Evolutionary conservation across 495 filamentous ascomycete species (phyloP), one percentile per base, ranked within the genome.

Genomic region (Annulohypoxylon moriforme): DNA sequence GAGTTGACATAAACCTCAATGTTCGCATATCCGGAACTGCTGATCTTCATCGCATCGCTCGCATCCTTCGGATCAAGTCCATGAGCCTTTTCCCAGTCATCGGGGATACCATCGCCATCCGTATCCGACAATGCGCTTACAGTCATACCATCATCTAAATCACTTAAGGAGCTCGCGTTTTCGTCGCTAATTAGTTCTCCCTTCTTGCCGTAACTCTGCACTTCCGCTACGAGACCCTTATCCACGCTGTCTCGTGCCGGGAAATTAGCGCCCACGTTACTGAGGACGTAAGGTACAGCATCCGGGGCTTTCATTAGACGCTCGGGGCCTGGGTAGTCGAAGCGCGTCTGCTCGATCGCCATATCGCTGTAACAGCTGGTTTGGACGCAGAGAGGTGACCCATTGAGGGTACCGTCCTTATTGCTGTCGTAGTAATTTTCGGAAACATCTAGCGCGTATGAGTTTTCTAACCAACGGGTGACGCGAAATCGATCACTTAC

Each of bases 391-490:
- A 81, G 75, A 0, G 74, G 31, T 36, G 78, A 75, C 18, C 77
- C 64, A 63, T 80, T 81, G 47, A 79, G 78, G 34, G 78, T 76
- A 36, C 80, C 77, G 42, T 74, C 76, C 4, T 74, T 74, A 56
- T 82, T 73, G 67, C 74, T 76, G 61, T 83, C 81, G 47, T 77
- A 67, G 68, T 75, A 82, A 60, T 82, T 83, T 55, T 79, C 77
- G 7, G 76, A 71, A 25, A 76, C 68, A 25, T 76, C 77, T 79
- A 10, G n/a, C 34, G 52, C 27, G 11, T 14, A n/a, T 68, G 14
- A 60, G 50, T 49, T 27, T 33, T 18, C 46, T 3, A 31, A 8
- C 44, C 14, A 49, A 27, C 11, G 5, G 16, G 10, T 9, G 34
- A 11, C 9, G 10, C 14, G 33, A 18, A 20, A 29, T 8, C 11